A percentile compares a stretch with the other conserved stretches of the same genome.
Conservation (phyloP, 495 filamentous ascomycete genomes). For the Penicillium maclennaniae region DNA sequence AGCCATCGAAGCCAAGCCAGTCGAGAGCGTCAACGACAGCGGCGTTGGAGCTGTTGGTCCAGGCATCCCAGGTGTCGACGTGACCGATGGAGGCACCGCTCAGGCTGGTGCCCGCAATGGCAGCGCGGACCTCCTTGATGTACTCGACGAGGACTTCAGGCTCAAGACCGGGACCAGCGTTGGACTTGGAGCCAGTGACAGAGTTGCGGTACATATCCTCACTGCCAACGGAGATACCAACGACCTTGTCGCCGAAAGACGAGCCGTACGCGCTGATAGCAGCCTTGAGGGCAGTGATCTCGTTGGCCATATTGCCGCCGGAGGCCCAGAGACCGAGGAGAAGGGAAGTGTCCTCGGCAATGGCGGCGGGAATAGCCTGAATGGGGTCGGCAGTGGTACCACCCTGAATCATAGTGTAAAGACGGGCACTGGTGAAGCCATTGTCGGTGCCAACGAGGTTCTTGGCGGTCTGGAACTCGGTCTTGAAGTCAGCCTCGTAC, state of each 20-base stretch:
- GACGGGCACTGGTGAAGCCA: conserved; percentile 70
- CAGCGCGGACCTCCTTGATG: conserved; percentile 59
- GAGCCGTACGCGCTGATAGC: conserved; percentile 62
- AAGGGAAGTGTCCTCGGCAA: conserved; percentile 64
- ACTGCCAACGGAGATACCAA: conserved; percentile 84
- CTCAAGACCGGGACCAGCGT: conserved; percentile 54
- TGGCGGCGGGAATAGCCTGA: conserved; percentile 73
- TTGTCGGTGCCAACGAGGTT: conserved; percentile 62
- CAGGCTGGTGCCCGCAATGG: conserved; percentile 57
- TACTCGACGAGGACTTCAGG: conserved; percentile 58
- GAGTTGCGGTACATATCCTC: conserved; percentile 88
- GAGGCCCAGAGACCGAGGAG: conserved; percentile 79
- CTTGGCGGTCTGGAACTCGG: conserved; percentile 67
- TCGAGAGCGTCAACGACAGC: conserved; percentile 67
- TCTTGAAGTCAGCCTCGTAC: conserved; percentile 61
- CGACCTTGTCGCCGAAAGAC: conserved; percentile 59
- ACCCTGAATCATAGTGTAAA: conserved; percentile 61
- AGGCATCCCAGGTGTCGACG: conserved; percentile 90
- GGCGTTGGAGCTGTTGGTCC: conserved; percentile 69
- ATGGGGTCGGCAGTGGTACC: conserved; percentile 59
- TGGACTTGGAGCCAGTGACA: conserved; percentile 46
- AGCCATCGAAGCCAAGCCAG: conserved; percentile 75
- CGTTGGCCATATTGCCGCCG: conserved; percentile 63
- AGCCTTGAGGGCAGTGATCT: conserved; percentile 62
- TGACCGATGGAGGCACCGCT: conserved; percentile 64